These are phyloP conservation scores for Heimioporus sp. DNA, from an alignment of 768 basidiomycete species.

Conservation along the genomic window DNA sequence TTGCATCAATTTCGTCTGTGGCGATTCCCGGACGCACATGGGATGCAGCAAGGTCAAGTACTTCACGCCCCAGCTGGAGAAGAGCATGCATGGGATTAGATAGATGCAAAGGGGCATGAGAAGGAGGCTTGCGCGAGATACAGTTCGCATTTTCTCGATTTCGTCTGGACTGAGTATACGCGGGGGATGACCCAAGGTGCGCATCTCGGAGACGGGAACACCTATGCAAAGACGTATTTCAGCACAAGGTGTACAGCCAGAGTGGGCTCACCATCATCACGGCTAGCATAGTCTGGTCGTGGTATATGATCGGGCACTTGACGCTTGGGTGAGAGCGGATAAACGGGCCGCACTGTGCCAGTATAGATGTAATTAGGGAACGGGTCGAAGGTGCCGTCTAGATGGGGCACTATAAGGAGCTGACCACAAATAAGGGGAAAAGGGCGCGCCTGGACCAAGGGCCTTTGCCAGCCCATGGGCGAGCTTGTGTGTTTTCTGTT, in stretches of 20 bases:
- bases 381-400: constrained; percentile 79
- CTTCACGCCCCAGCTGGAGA: constrained; percentile 78
- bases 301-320: constrained; percentile 79
- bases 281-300: constrained; percentile 79
- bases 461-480: constrained; percentile 62
- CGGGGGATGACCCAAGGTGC: constrained; percentile 57
- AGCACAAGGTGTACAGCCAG: neutral
- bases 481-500: constrained; percentile 78
- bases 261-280: constrained; percentile 52
- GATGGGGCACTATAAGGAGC: neutral
- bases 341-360: constrained; percentile 75
- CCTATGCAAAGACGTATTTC: constrained; percentile 38
- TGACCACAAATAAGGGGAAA: neutral
- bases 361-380: constrained; percentile 78
- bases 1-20: constrained; percentile 91
- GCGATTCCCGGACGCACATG: constrained; percentile 89
- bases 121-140: constrained; percentile 68
- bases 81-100: constrained; percentile 1
- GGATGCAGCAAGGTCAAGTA: constrained; percentile 90
- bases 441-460: constrained; percentile 13
- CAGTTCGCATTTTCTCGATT: constrained; percentile 86
- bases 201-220: constrained; percentile 56
- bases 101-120: too few relatives aligned
- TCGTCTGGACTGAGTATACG: constrained; percentile 68
- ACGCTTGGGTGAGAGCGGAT: constrained; percentile 83